Evolutionary conservation across 805 yeast genomes (phyloP).

Genomic region (Metschnikowia shivogae): DNA sequence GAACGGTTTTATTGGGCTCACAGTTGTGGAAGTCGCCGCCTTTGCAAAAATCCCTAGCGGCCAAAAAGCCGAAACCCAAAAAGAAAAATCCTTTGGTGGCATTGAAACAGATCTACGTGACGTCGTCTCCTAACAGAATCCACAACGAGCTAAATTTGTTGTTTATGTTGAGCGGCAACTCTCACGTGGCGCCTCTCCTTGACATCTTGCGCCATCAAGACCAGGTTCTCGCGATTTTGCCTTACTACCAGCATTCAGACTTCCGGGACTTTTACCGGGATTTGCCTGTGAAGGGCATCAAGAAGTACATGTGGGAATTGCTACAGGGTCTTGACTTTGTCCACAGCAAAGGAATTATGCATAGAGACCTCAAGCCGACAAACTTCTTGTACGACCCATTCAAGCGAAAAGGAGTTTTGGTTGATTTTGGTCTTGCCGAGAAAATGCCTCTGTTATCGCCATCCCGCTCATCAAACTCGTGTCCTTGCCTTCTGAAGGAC

Average conservation of each 20-base stretch:
- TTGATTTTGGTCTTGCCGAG: slow-evolving; percentile 92
- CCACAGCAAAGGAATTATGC: slow-evolving; percentile 37
- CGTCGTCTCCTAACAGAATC: slow-evolving; percentile 90
- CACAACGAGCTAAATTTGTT: slow-evolving; percentile 80
- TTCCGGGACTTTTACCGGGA: slow-evolving; percentile 83
- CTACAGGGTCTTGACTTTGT: slow-evolving; percentile 71
- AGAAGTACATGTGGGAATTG: slow-evolving; percentile 73
- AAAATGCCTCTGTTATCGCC: slow-evolving; percentile 21
- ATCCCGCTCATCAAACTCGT: slow-evolving; percentile 27
- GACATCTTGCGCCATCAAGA: slow-evolving; percentile 86
- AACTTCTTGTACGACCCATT: slow-evolving; percentile 68
- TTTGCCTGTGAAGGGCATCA: slow-evolving; percentile 74
- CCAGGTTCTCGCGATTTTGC: slow-evolving; percentile 89
- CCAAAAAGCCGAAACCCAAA: slow-evolving; percentile 17
- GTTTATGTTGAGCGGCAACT: slow-evolving; percentile 61
- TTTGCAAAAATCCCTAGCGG: slow-evolving; percentile 21
- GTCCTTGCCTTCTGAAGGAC: slow-evolving; percentile 55
- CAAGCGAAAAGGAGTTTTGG: slow-evolving; percentile 71
- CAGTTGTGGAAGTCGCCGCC: slow-evolving; percentile 47
- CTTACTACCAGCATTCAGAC: slow-evolving; percentile 87
- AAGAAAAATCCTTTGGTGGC: slow-evolving; percentile 62
- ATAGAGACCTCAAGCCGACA: slow-evolving; percentile 48
- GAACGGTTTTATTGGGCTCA: slow-evolving; percentile 32
- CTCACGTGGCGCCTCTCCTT: slow-evolving; percentile 79
- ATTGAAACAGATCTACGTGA: slow-evolving; percentile 86